These are phyloP conservation scores for Alternaria conjuncta DNA, from an alignment of 2,329 filamentous ascomycete genomes.

Conservation along the genomic window DNA sequence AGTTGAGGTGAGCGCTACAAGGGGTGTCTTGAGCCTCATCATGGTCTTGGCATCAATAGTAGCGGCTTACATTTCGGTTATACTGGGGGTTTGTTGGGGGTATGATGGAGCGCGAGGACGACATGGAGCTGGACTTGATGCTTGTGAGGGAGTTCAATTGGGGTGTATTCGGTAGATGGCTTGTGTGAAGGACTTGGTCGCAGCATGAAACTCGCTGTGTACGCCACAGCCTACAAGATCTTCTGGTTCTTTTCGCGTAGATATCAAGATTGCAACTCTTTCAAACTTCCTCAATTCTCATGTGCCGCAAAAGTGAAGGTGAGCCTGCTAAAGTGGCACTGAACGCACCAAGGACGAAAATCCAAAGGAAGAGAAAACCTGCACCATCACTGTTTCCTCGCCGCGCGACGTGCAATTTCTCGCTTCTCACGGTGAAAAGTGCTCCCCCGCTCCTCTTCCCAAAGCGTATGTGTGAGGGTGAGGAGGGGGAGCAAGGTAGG, in stretches of 20 bases:
- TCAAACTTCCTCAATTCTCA: background rate
- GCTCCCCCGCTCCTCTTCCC: background rate
- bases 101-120: background rate
- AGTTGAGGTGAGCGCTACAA: background rate
- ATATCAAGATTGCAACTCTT: background rate
- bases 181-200: background rate
- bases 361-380: background rate
- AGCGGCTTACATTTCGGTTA: background rate
- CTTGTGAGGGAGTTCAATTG: background rate
- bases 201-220: background rate
- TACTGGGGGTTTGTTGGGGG: background rate
- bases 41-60: background rate
- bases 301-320: background rate
- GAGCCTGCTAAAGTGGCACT: background rate
- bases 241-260: background rate
- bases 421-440: background rate
- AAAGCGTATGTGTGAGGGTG: background rate
- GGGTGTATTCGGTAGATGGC: background rate
- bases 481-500: background rate
- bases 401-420: background rate
- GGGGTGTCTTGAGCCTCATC: background rate
- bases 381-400: background rate
- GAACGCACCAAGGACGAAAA: background rate
- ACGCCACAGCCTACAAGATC: no score
- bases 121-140: background rate